Evolutionary conservation across 768 basidiomycete species (phyloP), one percentile per base, ranked within the genome.

Genomic region (Leccinum boreale): DNA sequence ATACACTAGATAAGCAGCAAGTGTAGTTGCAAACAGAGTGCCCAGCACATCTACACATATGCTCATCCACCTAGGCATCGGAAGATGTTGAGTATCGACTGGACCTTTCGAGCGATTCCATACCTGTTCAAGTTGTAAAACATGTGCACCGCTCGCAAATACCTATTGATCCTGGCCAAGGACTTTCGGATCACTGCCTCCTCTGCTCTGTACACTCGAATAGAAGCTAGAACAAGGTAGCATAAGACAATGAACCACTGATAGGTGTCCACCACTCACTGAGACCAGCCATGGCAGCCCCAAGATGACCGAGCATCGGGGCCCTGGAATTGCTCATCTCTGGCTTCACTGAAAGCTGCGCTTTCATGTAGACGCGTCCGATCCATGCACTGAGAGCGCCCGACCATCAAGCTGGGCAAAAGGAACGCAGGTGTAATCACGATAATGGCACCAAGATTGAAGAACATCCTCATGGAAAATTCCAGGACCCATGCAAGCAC

Each of bases 41-140:
- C 54, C 48, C 33, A 83, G 62, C 17, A 70, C 61, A 65, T 92
- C 90, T 36, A 91, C 77, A 57, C 80, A 76, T 46, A 79, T 69
- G 54, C 71, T 74, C 36, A 81, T 67, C 81, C 81, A 83, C 52
- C 80, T 77, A 52, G 31, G 46, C 29, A 36, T 33, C 8, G 9
- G 8, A 10, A 14, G 11, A 24, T 0, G 1, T 3, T 54, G 23
- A 54, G 31, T 8, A 12, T 51, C 7, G 4, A 50, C 23, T 7
- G 21, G 7, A 17, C 14, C 19, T 3, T 33, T 50, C 23, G 39
- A 51, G 24, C n/a, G 23, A 55, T 0, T 19, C 10, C 33, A 67
- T 51, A 73, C 78, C 80, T 72, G 60, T 81, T 81, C 47, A 81
- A 61, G 56, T 80, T 78, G 61, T 81, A 83, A 73, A 78, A 80